These are phyloP conservation scores for Neofusicoccum laricinum DNA, from an alignment of 2,329 filamentous ascomycete genomes.

Conservation along the genomic window DNA sequence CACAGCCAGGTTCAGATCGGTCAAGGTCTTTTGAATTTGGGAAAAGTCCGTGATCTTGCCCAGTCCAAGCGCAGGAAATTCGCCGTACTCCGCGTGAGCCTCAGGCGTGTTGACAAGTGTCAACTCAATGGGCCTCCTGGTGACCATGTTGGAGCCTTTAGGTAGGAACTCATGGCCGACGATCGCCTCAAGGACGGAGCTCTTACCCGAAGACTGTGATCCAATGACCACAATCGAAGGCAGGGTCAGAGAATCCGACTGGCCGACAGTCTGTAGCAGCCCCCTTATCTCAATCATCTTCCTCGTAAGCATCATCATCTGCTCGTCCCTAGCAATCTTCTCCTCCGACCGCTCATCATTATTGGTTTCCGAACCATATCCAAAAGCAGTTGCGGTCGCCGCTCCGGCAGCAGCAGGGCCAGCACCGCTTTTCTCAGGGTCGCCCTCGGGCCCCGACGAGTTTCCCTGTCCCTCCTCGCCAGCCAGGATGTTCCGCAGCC, in stretches of 20 bases:
- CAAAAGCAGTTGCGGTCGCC: slow-evolving; percentile 74
- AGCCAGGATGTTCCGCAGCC: slow-evolving; percentile 71
- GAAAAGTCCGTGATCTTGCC: slow-evolving; percentile 89
- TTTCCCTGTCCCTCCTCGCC: slow-evolving; percentile 39
- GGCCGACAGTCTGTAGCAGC: slow-evolving; percentile 85
- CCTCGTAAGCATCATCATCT: slow-evolving; percentile 99
- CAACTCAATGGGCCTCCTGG: slow-evolving; percentile 88
- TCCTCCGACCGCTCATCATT: slow-evolving; percentile 64
- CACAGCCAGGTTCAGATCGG: slow-evolving; percentile 90
- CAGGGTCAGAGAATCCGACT: slow-evolving; percentile 81
- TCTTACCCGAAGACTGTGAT: slow-evolving; percentile 97
- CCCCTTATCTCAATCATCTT: slow-evolving; percentile 99
- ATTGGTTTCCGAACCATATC: slow-evolving; percentile 65
- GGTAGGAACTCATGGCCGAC: slow-evolving; percentile 97
- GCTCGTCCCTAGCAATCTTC: slow-evolving; percentile 79
- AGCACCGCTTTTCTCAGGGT: slow-evolving; percentile 52
- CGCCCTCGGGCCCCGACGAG: slow-evolving; percentile 39
- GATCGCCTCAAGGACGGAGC: slow-evolving; percentile 92
- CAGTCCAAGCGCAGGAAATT: slow-evolving; percentile 88
- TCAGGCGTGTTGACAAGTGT: slow-evolving; percentile 94
- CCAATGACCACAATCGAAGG: slow-evolving; percentile 99
- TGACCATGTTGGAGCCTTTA: slow-evolving; percentile 99
- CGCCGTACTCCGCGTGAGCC: slow-evolving; percentile 83
- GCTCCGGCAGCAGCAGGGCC: slow-evolving; percentile 62
- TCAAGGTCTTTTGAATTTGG: slow-evolving; percentile 88